Evolutionary conservation across 176 grass and related monocot genomes (phyloP).

Genomic region (Eleusine coracana): DNA sequence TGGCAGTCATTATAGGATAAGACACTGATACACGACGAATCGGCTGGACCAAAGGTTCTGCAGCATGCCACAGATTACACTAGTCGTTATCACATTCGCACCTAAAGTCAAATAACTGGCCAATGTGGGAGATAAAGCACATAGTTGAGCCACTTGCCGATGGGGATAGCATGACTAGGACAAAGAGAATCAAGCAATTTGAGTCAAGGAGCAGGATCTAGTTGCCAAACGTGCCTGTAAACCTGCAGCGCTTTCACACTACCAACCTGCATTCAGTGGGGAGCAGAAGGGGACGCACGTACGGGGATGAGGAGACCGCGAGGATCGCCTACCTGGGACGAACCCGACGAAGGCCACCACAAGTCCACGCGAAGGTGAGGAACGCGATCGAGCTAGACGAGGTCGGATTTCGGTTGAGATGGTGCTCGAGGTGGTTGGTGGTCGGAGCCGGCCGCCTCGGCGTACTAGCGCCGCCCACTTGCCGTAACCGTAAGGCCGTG

Average conservation of each 20-base stretch:
- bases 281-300: background rate
- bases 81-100: background rate
- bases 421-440: background rate
- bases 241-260: background rate
- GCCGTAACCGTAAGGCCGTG: too few relatives aligned
- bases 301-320: background rate
- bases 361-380: background rate
- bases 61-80: background rate
- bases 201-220: background rate
- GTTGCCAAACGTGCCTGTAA: background rate
- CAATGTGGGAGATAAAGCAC: background rate
- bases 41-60: background rate
- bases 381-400: background rate
- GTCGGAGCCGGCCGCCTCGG: background rate
- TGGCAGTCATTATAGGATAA: slow-evolving; percentile 11
- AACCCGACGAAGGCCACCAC: background rate
- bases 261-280: background rate
- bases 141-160: slow-evolving; percentile 6
- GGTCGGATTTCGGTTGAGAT: background rate
- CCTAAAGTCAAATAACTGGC: background rate
- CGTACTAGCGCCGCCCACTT: background rate
- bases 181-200: background rate
- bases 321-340: background rate
- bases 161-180: background rate
- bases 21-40: background rate